Percentiles rank a stretch among this genome's conserved stretches.
Evolutionary conservation across 306 rosid genomes (phyloP).

Genomic region (Macrotyloma uniflorum): DNA sequence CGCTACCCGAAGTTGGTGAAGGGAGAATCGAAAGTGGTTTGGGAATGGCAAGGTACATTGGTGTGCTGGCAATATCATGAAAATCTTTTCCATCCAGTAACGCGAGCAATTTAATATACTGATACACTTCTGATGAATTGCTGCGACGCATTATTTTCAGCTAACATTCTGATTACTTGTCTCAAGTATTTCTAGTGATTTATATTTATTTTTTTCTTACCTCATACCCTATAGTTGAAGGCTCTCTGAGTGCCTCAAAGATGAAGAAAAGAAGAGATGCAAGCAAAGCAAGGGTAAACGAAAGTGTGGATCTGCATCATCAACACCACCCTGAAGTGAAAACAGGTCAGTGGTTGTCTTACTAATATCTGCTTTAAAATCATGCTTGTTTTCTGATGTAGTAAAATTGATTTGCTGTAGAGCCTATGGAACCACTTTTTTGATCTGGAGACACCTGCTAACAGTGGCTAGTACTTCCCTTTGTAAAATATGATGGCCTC

Average conservation of each 20-base stretch:
- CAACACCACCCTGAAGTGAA: conserved; percentile 39
- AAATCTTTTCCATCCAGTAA: background rate
- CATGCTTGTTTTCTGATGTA: conserved; percentile 23
- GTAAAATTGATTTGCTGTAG: conserved; percentile 42
- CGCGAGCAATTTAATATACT: background rate
- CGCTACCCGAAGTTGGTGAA: conserved; percentile 85
- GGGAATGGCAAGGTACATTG: conserved; percentile 86
- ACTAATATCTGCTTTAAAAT: background rate
- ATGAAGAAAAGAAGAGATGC: conserved; percentile 48
- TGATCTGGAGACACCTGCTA: conserved; percentile 35
- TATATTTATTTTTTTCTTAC: background rate
- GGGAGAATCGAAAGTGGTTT: conserved; percentile 90
- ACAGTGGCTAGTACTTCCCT: background rate
- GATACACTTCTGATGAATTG: conserved; percentile 14
- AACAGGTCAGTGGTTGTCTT: conserved; percentile 53
- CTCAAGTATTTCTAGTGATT: background rate
- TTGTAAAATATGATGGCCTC: background rate
- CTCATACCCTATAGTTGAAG: conserved; percentile 66
- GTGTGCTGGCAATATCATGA: background rate
- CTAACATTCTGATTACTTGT: conserved; percentile 2
- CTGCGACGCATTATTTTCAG: background rate
- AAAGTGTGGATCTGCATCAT: conserved; percentile 30
- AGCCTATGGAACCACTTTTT: conserved; percentile 42
- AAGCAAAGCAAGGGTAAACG: conserved; percentile 42
- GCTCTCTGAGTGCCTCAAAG: conserved; percentile 80